Evolutionary conservation across 257 asterid genomes (phyloP), one percentile per base, ranked within the genome.

Genomic region (Catharanthus roseus): DNA sequence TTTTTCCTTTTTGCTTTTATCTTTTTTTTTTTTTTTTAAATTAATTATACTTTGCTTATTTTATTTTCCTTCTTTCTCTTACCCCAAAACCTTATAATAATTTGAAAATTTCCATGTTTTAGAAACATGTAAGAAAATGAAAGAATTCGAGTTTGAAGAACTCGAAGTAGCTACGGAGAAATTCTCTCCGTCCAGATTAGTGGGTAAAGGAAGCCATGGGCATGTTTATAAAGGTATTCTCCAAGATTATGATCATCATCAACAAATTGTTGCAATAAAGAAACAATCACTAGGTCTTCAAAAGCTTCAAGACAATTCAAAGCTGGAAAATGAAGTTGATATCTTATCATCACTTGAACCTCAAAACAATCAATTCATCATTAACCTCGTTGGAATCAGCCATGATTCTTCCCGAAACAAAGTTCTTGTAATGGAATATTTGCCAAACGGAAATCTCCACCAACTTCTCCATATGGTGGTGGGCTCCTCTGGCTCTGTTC

Each of bases 141-240:
- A 82, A 16, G 84, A 71, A 18, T 90, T 72, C 72, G 81, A 78
- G 29, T 74, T 83, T 5, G 73, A 83, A 77, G 85, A 84, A 51
- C 82, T 90, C 9, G 89, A 77, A 69, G 77, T 38, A 18, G 88
- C 95, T 13, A 87, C 97, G 0, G 76, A 78, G 0, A 73, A 78
- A 39, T 90, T 90, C 85, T 84, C 90, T 9, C 76, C 77, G 19
- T 80, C 90, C 42, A 76, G 74, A 39, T 38, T 90, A 1, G 74
- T 88, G 70, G 96, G 97, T 56, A 88, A 86, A 79, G 97, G 97
- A 23, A 87, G 97, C 85, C 97, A 90, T 65, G 97, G 97, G 21
- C 65, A 62, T 44, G 89, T 90, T 1, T 90, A 88, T 76, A 68
- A 49, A 71, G 96, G 86, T 5, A 45, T 68, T 26, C 81, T 89